phyloP scores from a whole-genome alignment of 805 yeast genomes.

The Yarrowia phangngaensis region DNA sequence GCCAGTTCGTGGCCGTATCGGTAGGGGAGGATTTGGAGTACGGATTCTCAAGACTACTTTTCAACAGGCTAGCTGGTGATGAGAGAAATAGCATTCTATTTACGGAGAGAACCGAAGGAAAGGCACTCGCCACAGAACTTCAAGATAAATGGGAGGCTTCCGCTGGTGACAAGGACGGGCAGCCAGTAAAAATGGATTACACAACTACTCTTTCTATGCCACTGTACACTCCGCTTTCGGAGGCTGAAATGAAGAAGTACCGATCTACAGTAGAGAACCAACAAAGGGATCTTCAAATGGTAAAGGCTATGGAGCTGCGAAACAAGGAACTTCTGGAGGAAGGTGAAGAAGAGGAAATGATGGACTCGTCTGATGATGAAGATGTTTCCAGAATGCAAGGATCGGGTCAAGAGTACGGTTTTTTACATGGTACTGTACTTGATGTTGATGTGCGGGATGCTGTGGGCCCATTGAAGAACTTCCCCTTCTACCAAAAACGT shows the following conservation, averaged over 20 bases:
- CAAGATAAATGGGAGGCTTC: slow-evolving; percentile 40
- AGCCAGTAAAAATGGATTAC: slow-evolving; percentile 29
- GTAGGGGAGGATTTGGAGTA: slow-evolving; percentile 61
- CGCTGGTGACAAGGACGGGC: slow-evolving; percentile 35
- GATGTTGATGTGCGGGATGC: slow-evolving; percentile 45
- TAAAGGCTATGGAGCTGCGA: slow-evolving; percentile 39
- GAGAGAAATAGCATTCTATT: slow-evolving; percentile 67
- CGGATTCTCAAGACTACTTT: slow-evolving; percentile 51
- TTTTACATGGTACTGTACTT: slow-evolving; percentile 6
- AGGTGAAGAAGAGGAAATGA: slow-evolving; percentile 36
- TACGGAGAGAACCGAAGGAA: slow-evolving; percentile 58
- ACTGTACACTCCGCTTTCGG: slow-evolving; percentile 30
- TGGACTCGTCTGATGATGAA: slow-evolving; percentile 35
- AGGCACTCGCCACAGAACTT: slow-evolving; percentile 50
- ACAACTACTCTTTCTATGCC: slow-evolving; percentile 27
- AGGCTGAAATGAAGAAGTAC: slow-evolving; percentile 38
- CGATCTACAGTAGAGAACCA: slow-evolving; percentile 32
- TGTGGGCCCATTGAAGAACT: slow-evolving; percentile 38
- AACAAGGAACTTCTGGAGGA: slow-evolving; percentile 42
- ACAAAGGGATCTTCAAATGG: slow-evolving; percentile 31
- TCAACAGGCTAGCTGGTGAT: slow-evolving; percentile 52
- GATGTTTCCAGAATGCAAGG: slow-evolving; percentile 33
- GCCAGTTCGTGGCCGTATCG: slow-evolving; percentile 73
- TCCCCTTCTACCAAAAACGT: slow-evolving; percentile 63
- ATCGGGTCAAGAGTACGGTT: slow-evolving; percentile 31